Percentiles rank a stretch among this genome's conserved stretches.
Evolutionary conservation across 306 rosid species (phyloP).

Genomic region (barrel medic (Medicago truncatula)): DNA sequence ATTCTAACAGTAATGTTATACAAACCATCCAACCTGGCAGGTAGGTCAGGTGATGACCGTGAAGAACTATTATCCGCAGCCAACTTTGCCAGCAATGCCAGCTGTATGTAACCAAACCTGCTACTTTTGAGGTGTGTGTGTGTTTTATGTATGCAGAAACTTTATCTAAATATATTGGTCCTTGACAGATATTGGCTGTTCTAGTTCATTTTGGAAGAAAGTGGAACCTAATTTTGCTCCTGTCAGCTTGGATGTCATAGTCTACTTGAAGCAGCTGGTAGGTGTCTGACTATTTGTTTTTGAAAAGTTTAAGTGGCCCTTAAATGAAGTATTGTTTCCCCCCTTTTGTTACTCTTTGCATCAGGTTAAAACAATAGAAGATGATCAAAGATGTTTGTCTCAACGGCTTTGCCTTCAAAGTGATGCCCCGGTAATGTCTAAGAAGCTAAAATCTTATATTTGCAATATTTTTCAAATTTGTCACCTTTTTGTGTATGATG

Average conservation of each 20-base stretch:
- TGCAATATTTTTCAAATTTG: conserved; percentile 17
- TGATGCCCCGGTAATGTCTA: conserved; percentile 57
- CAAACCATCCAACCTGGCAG: conserved; percentile 52
- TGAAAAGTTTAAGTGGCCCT: conserved; percentile 37
- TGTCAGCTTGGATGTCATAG: conserved; percentile 55
- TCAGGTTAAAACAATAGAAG: conserved; percentile 62
- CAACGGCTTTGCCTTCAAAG: conserved; percentile 49
- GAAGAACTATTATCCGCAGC: conserved; percentile 82
- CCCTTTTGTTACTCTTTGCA: conserved; percentile 40
- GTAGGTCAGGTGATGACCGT: conserved; percentile 71
- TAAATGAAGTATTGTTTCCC: conserved; percentile 27
- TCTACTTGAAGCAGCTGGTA: conserved; percentile 77
- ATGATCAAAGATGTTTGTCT: conserved; percentile 56
- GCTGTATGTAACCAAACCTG: conserved; percentile 61
- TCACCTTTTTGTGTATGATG: conserved; percentile 2
- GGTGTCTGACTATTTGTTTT: conserved; percentile 35
- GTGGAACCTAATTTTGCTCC: conserved; percentile 69
- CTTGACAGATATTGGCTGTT: conserved; percentile 68
- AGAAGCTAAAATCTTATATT: conserved; percentile 29
- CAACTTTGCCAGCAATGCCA: conserved; percentile 66
- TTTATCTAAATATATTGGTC: conserved; percentile 13
- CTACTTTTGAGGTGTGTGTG: background rate
- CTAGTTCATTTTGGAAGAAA: conserved; percentile 83
- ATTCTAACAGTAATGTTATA: conserved; percentile 21
- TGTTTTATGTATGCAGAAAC: conserved; percentile 11